Conservation (phyloP, 2,329 filamentous ascomycete species). For the Lachnum nothofagi region DNA sequence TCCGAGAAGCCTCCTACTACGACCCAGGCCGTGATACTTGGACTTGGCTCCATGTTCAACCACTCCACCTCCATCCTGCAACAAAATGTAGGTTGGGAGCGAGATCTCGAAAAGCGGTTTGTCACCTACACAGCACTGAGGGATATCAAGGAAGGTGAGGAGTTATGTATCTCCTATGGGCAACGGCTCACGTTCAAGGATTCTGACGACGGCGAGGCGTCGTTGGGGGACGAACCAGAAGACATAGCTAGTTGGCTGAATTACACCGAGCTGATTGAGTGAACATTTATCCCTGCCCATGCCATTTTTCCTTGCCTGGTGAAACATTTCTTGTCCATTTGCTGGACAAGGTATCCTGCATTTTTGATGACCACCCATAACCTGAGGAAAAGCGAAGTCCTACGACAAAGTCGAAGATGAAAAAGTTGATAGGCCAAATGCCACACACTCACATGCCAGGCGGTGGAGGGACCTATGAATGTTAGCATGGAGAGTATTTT, state of each 20-base stretch:
- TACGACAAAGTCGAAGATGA: conserved; percentile 3
- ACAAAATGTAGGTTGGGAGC: conserved; percentile 53
- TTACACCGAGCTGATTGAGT: conserved; percentile 32
- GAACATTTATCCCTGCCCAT: conserved; percentile 1
- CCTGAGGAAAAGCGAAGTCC: not conserved
- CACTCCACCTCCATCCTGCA: conserved; percentile 44
- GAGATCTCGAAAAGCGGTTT: conserved; percentile 41
- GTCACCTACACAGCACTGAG: conserved; percentile 46
- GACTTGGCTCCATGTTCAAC: conserved; percentile 55
- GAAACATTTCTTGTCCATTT: too few relatives aligned
- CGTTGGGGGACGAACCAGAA: conserved; percentile 11
- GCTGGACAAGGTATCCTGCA: conserved; percentile 26
- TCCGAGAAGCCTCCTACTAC: conserved; percentile 26
- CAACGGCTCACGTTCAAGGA: conserved; percentile 34
- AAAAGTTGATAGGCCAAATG: not conserved
- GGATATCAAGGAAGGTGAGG: conserved; percentile 47
- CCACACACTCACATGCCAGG: conserved; percentile 40
- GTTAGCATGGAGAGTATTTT: conserved; percentile 5
- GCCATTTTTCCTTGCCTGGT: not conserved
- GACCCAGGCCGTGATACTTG: conserved; percentile 49
- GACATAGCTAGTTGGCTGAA: conserved; percentile 28
- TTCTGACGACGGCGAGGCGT: conserved; percentile 23
- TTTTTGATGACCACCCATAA: conserved; percentile 8
- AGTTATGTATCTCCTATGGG: conserved; percentile 45
- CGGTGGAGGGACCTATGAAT: conserved; percentile 44